Conservation (phyloP, 371 early-diverging fungal species). For the Parasitella parasitica region DNA sequence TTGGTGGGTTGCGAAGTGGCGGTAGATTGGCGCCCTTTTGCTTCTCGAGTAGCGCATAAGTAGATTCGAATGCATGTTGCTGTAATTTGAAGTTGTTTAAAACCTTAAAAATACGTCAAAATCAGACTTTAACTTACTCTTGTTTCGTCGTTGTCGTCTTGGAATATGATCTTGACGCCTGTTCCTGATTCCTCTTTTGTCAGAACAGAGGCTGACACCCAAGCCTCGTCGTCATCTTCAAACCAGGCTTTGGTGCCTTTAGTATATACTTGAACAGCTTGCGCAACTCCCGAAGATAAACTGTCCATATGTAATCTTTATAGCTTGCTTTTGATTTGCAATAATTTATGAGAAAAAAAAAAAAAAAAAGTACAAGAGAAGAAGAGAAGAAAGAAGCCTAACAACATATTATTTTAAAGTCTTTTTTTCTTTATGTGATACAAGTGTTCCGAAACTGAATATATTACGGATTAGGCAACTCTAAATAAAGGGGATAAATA, state of each 20-base stretch:
- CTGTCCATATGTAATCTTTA: conserved; percentile 10
- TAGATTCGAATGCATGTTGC: conserved; percentile 74
- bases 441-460: background rate
- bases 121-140: conserved; percentile 35
- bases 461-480: background rate
- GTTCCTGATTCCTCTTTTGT: conserved; percentile 57
- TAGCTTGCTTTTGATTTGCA: background rate
- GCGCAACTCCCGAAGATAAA: conserved; percentile 39
- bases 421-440: background rate
- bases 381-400: background rate
- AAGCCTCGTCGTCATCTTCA: conserved; percentile 83
- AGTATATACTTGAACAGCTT: conserved; percentile 62
- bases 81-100: conserved; percentile 15
- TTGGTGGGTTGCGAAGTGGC: conserved; percentile 88
- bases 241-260: conserved; percentile 88
- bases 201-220: conserved; percentile 73
- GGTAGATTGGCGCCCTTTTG: conserved; percentile 72
- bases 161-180: conserved; percentile 62
- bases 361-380: background rate
- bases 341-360: background rate
- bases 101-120: background rate
- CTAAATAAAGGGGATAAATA: background rate
- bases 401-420: background rate
- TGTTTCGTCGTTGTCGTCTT: conserved; percentile 65
- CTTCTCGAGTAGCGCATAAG: conserved; percentile 65